Evolutionary conservation across 352 stramenopile species (phyloP).

Genomic region (Peronospora destructor): DNA sequence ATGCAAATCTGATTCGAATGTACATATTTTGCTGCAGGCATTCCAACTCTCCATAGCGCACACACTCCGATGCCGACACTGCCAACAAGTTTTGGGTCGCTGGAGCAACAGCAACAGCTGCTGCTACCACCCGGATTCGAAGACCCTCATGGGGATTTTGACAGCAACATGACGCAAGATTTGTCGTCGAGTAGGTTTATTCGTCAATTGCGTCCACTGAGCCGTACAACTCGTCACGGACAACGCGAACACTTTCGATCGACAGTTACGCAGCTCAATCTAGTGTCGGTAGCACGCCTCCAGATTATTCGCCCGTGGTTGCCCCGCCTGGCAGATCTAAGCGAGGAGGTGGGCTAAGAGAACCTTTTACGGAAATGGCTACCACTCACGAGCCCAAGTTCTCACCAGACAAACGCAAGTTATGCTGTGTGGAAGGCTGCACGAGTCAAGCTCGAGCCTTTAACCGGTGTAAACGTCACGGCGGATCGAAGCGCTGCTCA

Average conservation of each 20-base stretch:
- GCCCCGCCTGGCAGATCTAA: slow-evolving; percentile 7
- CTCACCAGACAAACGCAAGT: slow-evolving; percentile 60
- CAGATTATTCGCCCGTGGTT: not conserved
- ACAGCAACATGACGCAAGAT: not conserved
- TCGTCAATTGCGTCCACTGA: slow-evolving; percentile 1
- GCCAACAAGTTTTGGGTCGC: slow-evolving; percentile 13
- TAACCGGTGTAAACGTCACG: slow-evolving; percentile 81
- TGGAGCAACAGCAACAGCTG: slow-evolving; percentile 15
- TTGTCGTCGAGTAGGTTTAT: slow-evolving; percentile 5
- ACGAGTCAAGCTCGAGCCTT: slow-evolving; percentile 76
- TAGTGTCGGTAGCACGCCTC: slow-evolving; percentile 2
- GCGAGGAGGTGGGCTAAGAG: slow-evolving; percentile 11
- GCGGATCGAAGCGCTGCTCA: slow-evolving; percentile 78
- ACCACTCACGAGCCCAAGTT: slow-evolving; percentile 37
- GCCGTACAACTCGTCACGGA: not conserved
- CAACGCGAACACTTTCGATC: slow-evolving; percentile 5
- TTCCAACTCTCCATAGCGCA: slow-evolving; percentile 15
- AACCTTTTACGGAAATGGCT: slow-evolving; percentile 21
- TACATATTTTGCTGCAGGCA: slow-evolving; percentile 7
- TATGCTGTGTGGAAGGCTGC: slow-evolving; percentile 70
- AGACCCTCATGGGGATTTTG: slow-evolving; percentile 9
- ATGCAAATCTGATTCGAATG: not conserved
- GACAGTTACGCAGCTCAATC: slow-evolving; percentile 2
- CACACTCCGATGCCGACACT: slow-evolving; percentile 15
- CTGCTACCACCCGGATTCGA: slow-evolving; percentile 4